A percentile compares a stretch with the other conserved stretches of the same genome.
phyloP scores from a whole-genome alignment of 352 stramenopile species.

The Pythium aphanidermatum region DNA sequence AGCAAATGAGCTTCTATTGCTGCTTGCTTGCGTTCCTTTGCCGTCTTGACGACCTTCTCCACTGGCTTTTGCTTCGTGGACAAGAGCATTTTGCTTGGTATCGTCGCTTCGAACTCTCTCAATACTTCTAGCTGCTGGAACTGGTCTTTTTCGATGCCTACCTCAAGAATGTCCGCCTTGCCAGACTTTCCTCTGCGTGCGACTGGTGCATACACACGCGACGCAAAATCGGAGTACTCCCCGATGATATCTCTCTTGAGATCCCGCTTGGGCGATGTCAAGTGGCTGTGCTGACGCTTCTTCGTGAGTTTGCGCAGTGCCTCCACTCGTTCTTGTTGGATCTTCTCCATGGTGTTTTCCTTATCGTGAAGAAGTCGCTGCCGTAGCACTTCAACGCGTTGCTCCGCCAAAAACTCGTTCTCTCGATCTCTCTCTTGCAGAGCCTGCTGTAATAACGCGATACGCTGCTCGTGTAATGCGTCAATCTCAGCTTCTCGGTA shows the following conservation, averaged over 20 bases:
- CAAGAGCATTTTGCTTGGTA: slow-evolving; percentile 49
- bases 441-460: slow-evolving; percentile 73
- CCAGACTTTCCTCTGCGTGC: slow-evolving; percentile 56
- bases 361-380: slow-evolving; percentile 73
- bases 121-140: slow-evolving; percentile 53
- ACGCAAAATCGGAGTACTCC: slow-evolving; percentile 84
- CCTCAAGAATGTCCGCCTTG: slow-evolving; percentile 41
- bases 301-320: slow-evolving; percentile 90
- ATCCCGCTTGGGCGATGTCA: slow-evolving; percentile 26
- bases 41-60: slow-evolving; percentile 49
- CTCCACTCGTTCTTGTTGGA: slow-evolving; percentile 84
- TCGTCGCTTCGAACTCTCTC: slow-evolving; percentile 49
- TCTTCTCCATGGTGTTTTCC: slow-evolving; percentile 64
- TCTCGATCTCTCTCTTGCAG: slow-evolving; percentile 86
- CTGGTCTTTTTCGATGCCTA: slow-evolving; percentile 43
- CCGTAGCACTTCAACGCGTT: slow-evolving; percentile 86
- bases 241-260: slow-evolving; percentile 82
- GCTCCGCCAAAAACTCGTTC: slow-evolving; percentile 88
- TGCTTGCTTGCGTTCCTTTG: slow-evolving; percentile 72
- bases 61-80: slow-evolving; percentile 41
- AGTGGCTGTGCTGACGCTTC: slow-evolving; percentile 54
- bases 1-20: slow-evolving; percentile 75
- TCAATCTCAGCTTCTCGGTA: slow-evolving; percentile 90
- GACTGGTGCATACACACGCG: slow-evolving; percentile 78
- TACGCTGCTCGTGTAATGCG: slow-evolving; percentile 65